Base-by-base conservation (phyloP, 2,329 filamentous ascomycete species). In the Massarina eburnea region DNA sequence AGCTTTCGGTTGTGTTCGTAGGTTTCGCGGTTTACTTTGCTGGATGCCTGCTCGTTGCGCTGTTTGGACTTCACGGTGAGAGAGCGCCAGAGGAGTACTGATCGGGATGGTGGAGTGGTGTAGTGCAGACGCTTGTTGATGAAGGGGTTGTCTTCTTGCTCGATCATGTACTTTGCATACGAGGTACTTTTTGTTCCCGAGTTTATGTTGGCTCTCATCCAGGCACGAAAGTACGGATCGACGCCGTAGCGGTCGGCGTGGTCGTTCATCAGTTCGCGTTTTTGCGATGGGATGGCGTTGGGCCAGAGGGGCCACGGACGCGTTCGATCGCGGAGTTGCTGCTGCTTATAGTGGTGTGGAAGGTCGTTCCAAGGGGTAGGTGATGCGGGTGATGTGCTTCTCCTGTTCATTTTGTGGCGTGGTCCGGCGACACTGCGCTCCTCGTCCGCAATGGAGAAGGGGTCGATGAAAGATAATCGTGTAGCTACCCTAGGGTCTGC, bases 1-100 rank as follows among this genome's bases (percentile, higher is more conserved):
- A 63, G 41, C n/a, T 38, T 52, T 19, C 57, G 50, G 30, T 62
- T 63, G 33, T 61, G 57, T 40, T 59, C 60, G 36, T 64, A 64
- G 26, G 44, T 45, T 12, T 45, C 45, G 32, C 51, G 47, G 43
- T 64, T 64, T 12, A 48, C 41, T 5, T 34, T 34, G 30, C 43
- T 49, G 10, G 48, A 36, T 19, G 41, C 42, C n/a, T 56, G 47
- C 18, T 52, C 40, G 26, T 51, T 55, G 48, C 48, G 51, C 5
- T 39, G 45, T 14, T 40, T 45, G 12, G 35, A 40, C 2, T 45
- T 41, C 12, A 45, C 33, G 4, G 27, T 46, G 9, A 59, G 39
- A 6, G 54, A 22, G 10, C 18, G 18, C 34, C 42, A 32, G 12
- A 49, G 3, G 14, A 54, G 33, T 18, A 38, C 39, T 5, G 15